phyloP scores from a whole-genome alignment of 805 yeast species.

The Maudiozyma barnettii region DNA sequence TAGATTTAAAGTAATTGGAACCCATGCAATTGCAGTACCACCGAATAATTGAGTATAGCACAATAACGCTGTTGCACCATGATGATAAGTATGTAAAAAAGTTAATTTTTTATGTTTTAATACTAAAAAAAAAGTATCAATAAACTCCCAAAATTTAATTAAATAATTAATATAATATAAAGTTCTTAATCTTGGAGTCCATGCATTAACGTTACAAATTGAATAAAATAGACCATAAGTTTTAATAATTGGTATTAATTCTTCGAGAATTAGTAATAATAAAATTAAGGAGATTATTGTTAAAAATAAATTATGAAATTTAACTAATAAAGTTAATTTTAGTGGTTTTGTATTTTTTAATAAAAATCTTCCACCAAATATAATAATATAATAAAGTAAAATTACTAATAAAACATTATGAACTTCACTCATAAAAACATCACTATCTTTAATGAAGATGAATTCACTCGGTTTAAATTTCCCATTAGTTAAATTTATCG shows the following conservation, averaged over 20 bases:
- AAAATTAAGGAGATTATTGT: conserved; percentile 60
- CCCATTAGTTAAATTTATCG: conserved; percentile 14
- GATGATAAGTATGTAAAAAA: conserved; percentile 92
- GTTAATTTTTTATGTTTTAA: conserved; percentile 84
- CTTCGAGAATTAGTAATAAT: conserved; percentile 68
- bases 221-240: conserved; percentile 74
- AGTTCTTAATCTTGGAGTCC: conserved; percentile 74
- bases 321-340: conserved; percentile 65
- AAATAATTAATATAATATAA: conserved; percentile 86
- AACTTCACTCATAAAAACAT: conserved; percentile 57
- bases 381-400: conserved; percentile 58
- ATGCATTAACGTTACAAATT: conserved; percentile 66
- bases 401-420: conserved; percentile 49
- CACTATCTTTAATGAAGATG: conserved; percentile 48
- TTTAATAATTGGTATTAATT: conserved; percentile 66
- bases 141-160: conserved; percentile 77
- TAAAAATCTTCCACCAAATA: conserved; percentile 74
- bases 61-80: conserved; percentile 91
- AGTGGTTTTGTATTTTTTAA: conserved; percentile 52
- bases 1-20: conserved; percentile 79
- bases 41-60: conserved; percentile 93
- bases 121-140: conserved; percentile 86
- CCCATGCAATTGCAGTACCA: conserved; percentile 87
- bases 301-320: conserved; percentile 71
- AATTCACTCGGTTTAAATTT: conserved; percentile 37